Conservation (phyloP, 352 stramenopile species). For the Phytopythium kandeliae region DNA sequence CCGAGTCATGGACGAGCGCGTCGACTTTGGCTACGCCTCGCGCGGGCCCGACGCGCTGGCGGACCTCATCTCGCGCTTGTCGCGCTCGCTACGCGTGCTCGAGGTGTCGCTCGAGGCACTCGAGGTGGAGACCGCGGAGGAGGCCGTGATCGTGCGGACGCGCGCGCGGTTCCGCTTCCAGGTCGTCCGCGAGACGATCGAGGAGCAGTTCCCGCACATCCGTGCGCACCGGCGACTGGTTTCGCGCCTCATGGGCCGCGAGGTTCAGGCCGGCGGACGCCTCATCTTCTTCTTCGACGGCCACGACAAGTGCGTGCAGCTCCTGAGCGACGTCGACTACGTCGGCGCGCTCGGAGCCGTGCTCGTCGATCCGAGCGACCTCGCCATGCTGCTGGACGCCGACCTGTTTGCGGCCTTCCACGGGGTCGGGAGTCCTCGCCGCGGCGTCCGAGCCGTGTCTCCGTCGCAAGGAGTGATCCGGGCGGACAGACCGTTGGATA, state of each 20-base stretch:
- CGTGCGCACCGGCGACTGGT: background rate
- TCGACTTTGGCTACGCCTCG: constrained; percentile 16
- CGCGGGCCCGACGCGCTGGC: constrained; percentile 16
- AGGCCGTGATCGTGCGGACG: constrained; percentile 12
- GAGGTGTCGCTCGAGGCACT: constrained; percentile 6
- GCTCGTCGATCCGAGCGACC: background rate
- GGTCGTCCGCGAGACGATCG: constrained; percentile 15
- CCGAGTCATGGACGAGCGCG: constrained; percentile 17
- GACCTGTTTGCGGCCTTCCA: too few relatives aligned
- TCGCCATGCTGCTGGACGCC: constrained; percentile 1
- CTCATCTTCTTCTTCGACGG: constrained; percentile 7
- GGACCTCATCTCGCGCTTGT: constrained; percentile 16
- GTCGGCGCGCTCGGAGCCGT: constrained; percentile 2
- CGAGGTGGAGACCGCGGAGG: constrained; percentile 8
- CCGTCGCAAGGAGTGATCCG: too few relatives aligned
- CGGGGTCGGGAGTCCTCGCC: too few relatives aligned
- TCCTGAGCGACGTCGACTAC: constrained; percentile 3
- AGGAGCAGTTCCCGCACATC: constrained; percentile 20
- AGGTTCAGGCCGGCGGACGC: background rate
- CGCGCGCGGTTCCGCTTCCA: constrained; percentile 15
- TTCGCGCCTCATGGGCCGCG: background rate
- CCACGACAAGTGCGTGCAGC: constrained; percentile 2
- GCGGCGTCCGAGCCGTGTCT: too few relatives aligned
- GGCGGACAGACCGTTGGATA: too few relatives aligned
- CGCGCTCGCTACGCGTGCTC: constrained; percentile 7